A percentile compares a stretch with the other conserved stretches of the same genome.
Conservation (phyloP, 306 rosid genomes). For the Quercus agrifolia region DNA sequence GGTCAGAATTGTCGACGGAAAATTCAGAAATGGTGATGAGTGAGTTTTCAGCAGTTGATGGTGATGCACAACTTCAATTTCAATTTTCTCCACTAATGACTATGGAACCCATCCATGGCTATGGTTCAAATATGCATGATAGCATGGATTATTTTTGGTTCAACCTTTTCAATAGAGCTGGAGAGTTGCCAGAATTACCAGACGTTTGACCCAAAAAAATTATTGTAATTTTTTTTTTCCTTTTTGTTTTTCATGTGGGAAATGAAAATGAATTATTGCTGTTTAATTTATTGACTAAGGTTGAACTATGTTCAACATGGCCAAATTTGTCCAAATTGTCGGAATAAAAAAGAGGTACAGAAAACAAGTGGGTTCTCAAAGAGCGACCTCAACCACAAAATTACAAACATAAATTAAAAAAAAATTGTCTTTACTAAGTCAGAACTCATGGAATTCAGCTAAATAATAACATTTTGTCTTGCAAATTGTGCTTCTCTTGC, state of each 20-base stretch:
- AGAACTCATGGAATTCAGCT: background rate
- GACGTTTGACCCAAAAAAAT: conserved; percentile 18
- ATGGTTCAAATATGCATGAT: conserved; percentile 21
- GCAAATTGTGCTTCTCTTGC: background rate
- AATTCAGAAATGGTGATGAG: conserved; percentile 9
- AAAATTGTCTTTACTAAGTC: background rate
- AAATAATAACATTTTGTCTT: background rate
- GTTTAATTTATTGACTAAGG: background rate
- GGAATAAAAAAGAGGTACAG: background rate
- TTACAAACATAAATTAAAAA: background rate
- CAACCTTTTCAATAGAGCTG: conserved; percentile 47
- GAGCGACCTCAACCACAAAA: no score
- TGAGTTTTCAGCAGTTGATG: conserved; percentile 11
- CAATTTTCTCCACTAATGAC: conserved; percentile 22
- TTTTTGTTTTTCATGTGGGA: background rate
- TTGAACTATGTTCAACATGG: background rate
- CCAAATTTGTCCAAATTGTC: background rate
- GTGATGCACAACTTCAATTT: background rate
- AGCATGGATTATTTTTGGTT: conserved; percentile 68
- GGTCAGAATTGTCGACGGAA: conserved; percentile 58
- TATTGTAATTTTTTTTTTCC: background rate
- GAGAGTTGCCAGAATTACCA: conserved; percentile 35
- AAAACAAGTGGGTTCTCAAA: no score
- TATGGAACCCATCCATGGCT: conserved; percentile 11
- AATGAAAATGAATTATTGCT: background rate